phyloP scores from a whole-genome alignment of 441 rosid genomes.

The Sinapis alba region DNA sequence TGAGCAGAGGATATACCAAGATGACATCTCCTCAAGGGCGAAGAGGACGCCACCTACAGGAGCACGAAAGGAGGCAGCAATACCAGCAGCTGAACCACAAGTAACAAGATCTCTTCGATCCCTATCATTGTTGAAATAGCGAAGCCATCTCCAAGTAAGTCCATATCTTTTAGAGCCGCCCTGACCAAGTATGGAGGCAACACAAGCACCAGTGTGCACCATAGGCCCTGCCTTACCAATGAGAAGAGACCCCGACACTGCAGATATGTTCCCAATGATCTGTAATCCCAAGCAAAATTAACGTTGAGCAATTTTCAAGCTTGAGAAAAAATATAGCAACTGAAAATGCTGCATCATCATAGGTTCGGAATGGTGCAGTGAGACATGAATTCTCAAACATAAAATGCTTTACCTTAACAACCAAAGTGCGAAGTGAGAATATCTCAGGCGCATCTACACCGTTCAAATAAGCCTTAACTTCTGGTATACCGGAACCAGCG shows the following conservation, averaged over 20 bases:
- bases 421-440: conserved; percentile 61
- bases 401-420: conserved; percentile 85
- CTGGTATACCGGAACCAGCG: conserved; percentile 93
- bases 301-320: neutral
- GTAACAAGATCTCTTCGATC: conserved; percentile 87
- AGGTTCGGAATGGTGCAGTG: too few species aligned
- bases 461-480: conserved; percentile 88
- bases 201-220: conserved; percentile 91
- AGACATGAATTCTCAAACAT: too few species aligned
- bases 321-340: neutral
- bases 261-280: conserved; percentile 84
- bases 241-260: conserved; percentile 77
- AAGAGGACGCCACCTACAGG: conserved; percentile 90
- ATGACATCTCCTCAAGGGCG: conserved; percentile 89
- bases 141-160: conserved; percentile 73
- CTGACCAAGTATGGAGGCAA: conserved; percentile 81
- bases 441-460: conserved; percentile 90
- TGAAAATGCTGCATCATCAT: neutral
- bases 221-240: conserved; percentile 93
- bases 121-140: conserved; percentile 75
- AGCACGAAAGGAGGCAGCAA: conserved; percentile 85
- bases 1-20: conserved; percentile 54
- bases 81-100: conserved; percentile 94
- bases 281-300: conserved; percentile 32
- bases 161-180: conserved; percentile 79